Evolutionary conservation across 257 asterid species (phyloP).

Genomic region (Cinchona pubescens): DNA sequence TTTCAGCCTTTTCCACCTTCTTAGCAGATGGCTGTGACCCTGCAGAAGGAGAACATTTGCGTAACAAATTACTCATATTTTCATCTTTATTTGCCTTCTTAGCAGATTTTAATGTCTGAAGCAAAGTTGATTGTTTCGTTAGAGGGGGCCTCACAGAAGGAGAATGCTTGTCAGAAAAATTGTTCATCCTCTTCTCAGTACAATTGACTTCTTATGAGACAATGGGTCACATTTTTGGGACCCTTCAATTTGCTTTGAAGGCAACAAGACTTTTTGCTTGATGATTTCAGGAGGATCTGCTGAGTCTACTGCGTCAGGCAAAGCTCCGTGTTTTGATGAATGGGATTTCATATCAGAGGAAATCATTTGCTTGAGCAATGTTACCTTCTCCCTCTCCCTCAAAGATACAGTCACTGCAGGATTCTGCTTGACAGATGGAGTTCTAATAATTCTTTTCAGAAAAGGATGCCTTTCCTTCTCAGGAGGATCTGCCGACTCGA

Average conservation of each 20-base stretch:
- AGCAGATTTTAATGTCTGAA: constrained; percentile 4
- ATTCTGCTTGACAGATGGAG: constrained; percentile 32
- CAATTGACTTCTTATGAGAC: constrained; percentile 20
- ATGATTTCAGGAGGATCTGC: constrained; percentile 56
- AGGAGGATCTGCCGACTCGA: constrained; percentile 42
- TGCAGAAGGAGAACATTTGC: background rate
- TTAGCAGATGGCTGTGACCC: constrained; percentile 4
- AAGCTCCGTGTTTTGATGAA: constrained; percentile 23
- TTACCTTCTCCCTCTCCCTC: constrained; percentile 39
- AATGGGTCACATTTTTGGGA: constrained; percentile 32
- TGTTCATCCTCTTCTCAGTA: constrained; percentile 30
- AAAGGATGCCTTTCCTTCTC: constrained; percentile 45
- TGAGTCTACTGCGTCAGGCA: constrained; percentile 27
- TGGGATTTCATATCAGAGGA: constrained; percentile 15
- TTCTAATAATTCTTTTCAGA: constrained; percentile 32
- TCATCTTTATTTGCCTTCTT: constrained; percentile 26
- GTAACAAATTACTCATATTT: constrained; percentile 20
- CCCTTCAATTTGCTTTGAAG: constrained; percentile 35
- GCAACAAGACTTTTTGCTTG: constrained; percentile 42
- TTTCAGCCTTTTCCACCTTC: constrained; percentile 28
- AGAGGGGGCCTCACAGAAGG: constrained; percentile 18
- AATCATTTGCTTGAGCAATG: constrained; percentile 2
- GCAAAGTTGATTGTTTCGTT: constrained; percentile 2
- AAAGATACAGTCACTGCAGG: constrained; percentile 26
- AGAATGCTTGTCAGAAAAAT: constrained; percentile 23